Base-by-base conservation (phyloP, 208 protist species). In the Phytomonas sp. region DNA sequence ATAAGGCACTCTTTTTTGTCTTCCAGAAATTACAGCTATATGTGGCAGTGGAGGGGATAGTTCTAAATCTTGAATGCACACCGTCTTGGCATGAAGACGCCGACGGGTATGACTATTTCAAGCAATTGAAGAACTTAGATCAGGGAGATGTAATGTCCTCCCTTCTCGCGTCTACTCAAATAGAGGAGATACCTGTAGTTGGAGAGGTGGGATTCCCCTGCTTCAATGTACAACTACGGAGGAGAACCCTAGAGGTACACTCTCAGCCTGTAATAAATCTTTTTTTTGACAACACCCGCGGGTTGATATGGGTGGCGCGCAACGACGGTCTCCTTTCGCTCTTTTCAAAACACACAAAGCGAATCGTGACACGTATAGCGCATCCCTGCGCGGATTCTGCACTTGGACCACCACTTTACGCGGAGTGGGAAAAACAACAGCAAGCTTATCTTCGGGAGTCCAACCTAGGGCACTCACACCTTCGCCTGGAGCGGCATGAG, bases 1-100 rank as follows among this genome's bases (percentile, higher is more conserved):
- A 94, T 29, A 86, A 83, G 70, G 91, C 91, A 8, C 81, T 94
- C 26, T 96, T 81, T 77, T 91, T 81, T 67, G 87, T 75, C 2
- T 87, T 93, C 36, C 66, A 88, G 52, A 66, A 77, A 31, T 73
- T 96, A 40, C 81, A 92, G 62, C 72, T 96, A 73, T 96, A 88
- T 70, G 72, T 96, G 8, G 80, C 79, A 32, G 82, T 96, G 19
- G 91, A 95, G 29, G 81, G 87, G 26, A 80, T 77, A 0, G 75
- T 96, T 66, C 72, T 91, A 67, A 77, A 81, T 26, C 74, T 96
- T 63, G 78, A 83, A 30, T 92, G 80, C 66, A 52, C 67, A 60
- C 88, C 88, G 8, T 72, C 79, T 64, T 91, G 85, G 83, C 36
- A 71, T 59, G 69, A 64, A 8, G 81, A 89, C 60, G 60, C 68